phyloP scores from a whole-genome alignment of 495 filamentous ascomycete species.

The Aspergillus baeticus region DNA sequence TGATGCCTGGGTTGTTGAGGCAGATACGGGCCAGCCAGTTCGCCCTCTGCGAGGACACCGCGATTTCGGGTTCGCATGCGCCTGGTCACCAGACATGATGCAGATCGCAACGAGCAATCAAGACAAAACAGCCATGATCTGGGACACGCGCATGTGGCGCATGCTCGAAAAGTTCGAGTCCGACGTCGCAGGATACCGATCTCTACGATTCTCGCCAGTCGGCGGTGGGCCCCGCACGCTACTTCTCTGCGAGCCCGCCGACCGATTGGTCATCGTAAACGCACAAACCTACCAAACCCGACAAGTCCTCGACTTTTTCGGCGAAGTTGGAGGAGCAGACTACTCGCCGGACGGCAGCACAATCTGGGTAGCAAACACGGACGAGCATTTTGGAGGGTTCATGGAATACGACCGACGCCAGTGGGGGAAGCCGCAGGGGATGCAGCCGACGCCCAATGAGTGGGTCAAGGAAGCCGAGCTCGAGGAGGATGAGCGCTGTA shows the following conservation, averaged over 20 bases:
- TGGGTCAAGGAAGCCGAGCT: slow-evolving; percentile 37
- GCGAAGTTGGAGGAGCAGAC: slow-evolving; percentile 76
- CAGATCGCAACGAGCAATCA: slow-evolving; percentile 90
- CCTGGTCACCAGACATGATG: slow-evolving; percentile 86
- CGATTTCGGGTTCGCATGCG: slow-evolving; percentile 86
- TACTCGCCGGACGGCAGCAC: slow-evolving; percentile 70
- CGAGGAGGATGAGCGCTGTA: slow-evolving; percentile 35
- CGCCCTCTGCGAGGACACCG: slow-evolving; percentile 65
- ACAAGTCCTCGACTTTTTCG: slow-evolving; percentile 83
- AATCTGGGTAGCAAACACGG: slow-evolving; percentile 72
- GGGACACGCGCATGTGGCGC: slow-evolving; percentile 76
- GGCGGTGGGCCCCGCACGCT: slow-evolving; percentile 73
- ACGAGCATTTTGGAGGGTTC: slow-evolving; percentile 74
- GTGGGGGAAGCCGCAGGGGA: slow-evolving; percentile 36
- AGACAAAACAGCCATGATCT: slow-evolving; percentile 80
- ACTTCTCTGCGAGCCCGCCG: slow-evolving; percentile 79
- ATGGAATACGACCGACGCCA: slow-evolving; percentile 68
- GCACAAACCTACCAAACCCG: slow-evolving; percentile 63
- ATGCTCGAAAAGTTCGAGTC: slow-evolving; percentile 63
- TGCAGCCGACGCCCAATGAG: slow-evolving; percentile 34
- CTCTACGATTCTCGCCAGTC: slow-evolving; percentile 76
- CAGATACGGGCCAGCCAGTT: slow-evolving; percentile 57
- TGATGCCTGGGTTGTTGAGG: slow-evolving; percentile 60
- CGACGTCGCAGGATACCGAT: slow-evolving; percentile 77
- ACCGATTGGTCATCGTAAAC: slow-evolving; percentile 77